Evolutionary conservation across 2,329 filamentous ascomycete species (phyloP).

Genomic region (Calonectria honghensis): DNA sequence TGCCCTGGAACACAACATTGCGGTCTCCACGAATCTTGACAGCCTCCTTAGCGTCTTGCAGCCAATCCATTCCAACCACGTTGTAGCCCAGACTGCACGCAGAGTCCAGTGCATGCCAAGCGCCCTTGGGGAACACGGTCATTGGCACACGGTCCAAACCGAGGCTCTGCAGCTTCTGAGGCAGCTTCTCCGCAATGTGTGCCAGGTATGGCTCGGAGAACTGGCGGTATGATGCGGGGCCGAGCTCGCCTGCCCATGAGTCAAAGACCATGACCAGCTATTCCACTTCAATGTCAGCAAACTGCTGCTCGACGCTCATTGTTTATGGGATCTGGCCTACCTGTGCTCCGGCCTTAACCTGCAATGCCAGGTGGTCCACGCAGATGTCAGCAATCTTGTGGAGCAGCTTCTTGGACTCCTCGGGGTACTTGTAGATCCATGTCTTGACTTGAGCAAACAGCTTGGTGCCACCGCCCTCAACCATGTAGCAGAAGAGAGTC

Average conservation of each 20-base stretch:
- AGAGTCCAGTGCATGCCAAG: slow-evolving; percentile 94
- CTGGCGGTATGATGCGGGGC: slow-evolving; percentile 86
- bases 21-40: slow-evolving; percentile 86
- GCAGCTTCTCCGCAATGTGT: slow-evolving; percentile 88
- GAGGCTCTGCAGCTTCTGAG: slow-evolving; percentile 82
- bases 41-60: slow-evolving; percentile 90
- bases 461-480: slow-evolving; percentile 97
- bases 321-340: slow-evolving; percentile 62
- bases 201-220: slow-evolving; percentile 92
- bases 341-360: slow-evolving; percentile 95
- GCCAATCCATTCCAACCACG: slow-evolving; percentile 96
- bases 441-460: slow-evolving; percentile 96
- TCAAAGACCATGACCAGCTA: slow-evolving; percentile 97
- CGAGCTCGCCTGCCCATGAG: slow-evolving; percentile 97
- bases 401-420: slow-evolving; percentile 86
- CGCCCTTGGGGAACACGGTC: slow-evolving; percentile 98
- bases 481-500: slow-evolving; percentile 99
- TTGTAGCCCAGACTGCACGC: slow-evolving; percentile 93
- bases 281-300: background rate
- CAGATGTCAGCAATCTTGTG: slow-evolving; percentile 96
- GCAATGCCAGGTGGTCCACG: slow-evolving; percentile 93
- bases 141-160: slow-evolving; percentile 90
- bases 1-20: slow-evolving; percentile 89
- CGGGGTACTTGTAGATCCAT: slow-evolving; percentile 93
- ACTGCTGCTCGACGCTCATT: background rate